Conservation (phyloP, 768 basidiomycete species). For the Lactarius hatsudake region DNA sequence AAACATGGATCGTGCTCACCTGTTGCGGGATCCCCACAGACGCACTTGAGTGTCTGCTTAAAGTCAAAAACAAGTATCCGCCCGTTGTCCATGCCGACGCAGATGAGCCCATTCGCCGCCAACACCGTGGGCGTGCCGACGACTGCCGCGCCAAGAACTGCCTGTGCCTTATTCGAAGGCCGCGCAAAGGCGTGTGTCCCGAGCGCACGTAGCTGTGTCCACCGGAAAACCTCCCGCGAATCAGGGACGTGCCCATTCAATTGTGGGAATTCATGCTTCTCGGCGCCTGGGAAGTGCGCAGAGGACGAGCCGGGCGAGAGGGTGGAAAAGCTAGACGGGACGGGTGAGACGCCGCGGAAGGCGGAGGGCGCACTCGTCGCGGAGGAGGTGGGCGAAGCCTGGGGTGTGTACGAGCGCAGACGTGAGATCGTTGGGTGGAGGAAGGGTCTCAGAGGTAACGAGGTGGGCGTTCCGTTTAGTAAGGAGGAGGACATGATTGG, state of each 20-base stretch:
- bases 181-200: slow-evolving; percentile 55
- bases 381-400: slow-evolving; percentile 42
- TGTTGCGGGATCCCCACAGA: slow-evolving; percentile 69
- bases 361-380: slow-evolving; percentile 43
- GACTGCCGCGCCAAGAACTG: slow-evolving; percentile 55
- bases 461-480: slow-evolving; percentile 34
- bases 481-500: slow-evolving; percentile 40
- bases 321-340: slow-evolving; percentile 64
- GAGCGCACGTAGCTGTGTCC: slow-evolving; percentile 65
- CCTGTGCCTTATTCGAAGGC: slow-evolving; percentile 55
- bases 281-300: slow-evolving; percentile 39
- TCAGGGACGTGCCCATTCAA: slow-evolving; percentile 28
- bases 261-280: slow-evolving; percentile 28
- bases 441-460: slow-evolving; percentile 45
- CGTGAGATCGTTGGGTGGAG: slow-evolving; percentile 74
- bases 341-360: slow-evolving; percentile 47
- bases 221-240: slow-evolving; percentile 65
- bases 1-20: slow-evolving; percentile 40
- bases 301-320: slow-evolving; percentile 59
- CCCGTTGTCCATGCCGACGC: slow-evolving; percentile 82
- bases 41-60: slow-evolving; percentile 74
- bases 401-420: slow-evolving; percentile 67
- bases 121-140: slow-evolving; percentile 75
- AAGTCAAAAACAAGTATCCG: slow-evolving; percentile 85
- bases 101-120: slow-evolving; percentile 83